Base-by-base conservation (phyloP, 2,329 filamentous ascomycete species). In the Beauveria rudraprayagi region DNA sequence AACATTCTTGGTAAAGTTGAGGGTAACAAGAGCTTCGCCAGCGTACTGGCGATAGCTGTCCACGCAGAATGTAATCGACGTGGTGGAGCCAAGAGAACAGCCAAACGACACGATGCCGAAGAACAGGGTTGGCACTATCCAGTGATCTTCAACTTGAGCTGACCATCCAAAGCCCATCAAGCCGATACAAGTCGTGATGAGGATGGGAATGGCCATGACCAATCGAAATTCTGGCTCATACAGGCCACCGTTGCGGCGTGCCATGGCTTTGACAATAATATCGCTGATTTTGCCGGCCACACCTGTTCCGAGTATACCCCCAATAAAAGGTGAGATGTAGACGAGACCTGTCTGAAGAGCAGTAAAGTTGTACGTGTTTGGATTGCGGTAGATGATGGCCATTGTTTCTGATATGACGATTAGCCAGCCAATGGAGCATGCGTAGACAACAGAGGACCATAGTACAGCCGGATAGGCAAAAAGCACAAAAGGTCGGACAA, bases 141-240 rank as follows among this genome's bases (percentile, higher is more conserved):
- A 97, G 24, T 82, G 79, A 68, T 97, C 85, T 26, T 80, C 79
- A 61, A 87, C 81, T 64, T 91, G 73, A 0, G 89, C 91, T 10
- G 89, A 92, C 94, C 93, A 97, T n/a, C 93, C 93, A 69, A 94
- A 97, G 2, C 92, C 93, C 86, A 97, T 96, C 17, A 97, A 82
- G 0, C 94, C 94, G 37, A 93, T 85, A 1, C 87, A 85, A 0
- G 92, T 97, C 3, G 86, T 85, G 59, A 97, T 68, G 1, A 88
- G 79, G 37, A 97, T 87, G 0, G 92, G 93, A 3, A 88, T 75
- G 0, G 86, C 90, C 93, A 97, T 96, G 48, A 96, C 82, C 0
- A 96, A 82, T 7, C 92, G 85, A 70, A 95, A 97, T 73, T 97
- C 93, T 1, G 93, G 93, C 72, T 97, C 93, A 71, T 97, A 97